Base-by-base conservation (phyloP, 441 rosid species). In the Omphalea diandra region DNA sequence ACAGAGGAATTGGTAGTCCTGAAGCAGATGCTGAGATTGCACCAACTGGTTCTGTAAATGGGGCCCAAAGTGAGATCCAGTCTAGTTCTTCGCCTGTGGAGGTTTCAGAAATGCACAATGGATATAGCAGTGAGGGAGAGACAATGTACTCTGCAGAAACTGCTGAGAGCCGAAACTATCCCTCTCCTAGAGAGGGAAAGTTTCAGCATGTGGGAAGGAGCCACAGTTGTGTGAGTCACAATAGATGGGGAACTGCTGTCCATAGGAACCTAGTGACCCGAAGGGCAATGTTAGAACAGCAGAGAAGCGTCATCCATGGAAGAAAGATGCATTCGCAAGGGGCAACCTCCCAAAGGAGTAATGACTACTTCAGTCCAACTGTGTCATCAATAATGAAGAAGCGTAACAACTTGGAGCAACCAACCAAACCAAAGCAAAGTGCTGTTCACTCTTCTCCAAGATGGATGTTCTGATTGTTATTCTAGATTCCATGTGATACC, bases 121-220 rank as follows among this genome's bases (percentile, higher is more conserved):
- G 90, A 46, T 88, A 87, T 63, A 87, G 88, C 79, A 94, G 96
- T 5, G 98, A 91, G 72, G 96, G 82, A 75, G 99, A 90, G 81
- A 94, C 99, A 0, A 88, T 94, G 98, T 92, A 91, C 84, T 94
- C 99, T 17, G 98, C 96, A 2, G 99, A 94, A 84, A 94, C 99
- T 68, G 97, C 97, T 0, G 97, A 92, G 78, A 94, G 99, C 81
- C 79, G 98, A 76, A 94, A 94, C 81, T 90, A 87, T 70, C 80
- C 97, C 0, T 90, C 88, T 57, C 99, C 98, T 5, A 81, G 84
- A 72, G 93, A 88, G 70, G 88, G 83, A 9, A 82, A 80, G 77
- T 77, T 84, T 33, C 89, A 87, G 70, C 90, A 83, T 77, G 87
- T 90, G 11, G 96, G 94, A 59, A 87, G 99, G 81, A 94, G 97